Evolutionary conservation across 257 asterid genomes (phyloP).

Genomic region (Primulina tabacum): DNA sequence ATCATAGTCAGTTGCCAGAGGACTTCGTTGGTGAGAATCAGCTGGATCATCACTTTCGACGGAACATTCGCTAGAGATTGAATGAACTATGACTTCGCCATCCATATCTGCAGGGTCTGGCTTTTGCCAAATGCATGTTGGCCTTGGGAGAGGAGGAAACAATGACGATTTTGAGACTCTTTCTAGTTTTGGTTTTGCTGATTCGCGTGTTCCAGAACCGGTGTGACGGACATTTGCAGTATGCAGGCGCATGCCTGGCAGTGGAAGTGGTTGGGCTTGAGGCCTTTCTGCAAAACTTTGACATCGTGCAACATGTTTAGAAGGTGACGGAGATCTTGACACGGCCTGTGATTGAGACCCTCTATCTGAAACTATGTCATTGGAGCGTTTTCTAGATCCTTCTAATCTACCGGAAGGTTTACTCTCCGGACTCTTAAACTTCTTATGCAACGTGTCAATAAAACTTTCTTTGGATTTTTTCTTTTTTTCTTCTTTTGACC

Average conservation of each 20-base stretch:
- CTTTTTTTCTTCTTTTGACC: constrained; percentile 84
- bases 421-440: constrained; percentile 71
- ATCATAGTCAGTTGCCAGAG: constrained; percentile 75
- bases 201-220: constrained; percentile 59
- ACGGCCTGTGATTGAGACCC: constrained; percentile 70
- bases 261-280: constrained; percentile 85
- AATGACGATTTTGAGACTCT: constrained; percentile 57
- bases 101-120: constrained; percentile 70
- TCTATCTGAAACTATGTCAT: constrained; percentile 70
- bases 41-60: constrained; percentile 75
- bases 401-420: constrained; percentile 70
- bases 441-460: constrained; percentile 76
- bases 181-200: constrained; percentile 52
- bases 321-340: constrained; percentile 83
- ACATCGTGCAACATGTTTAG: constrained; percentile 77
- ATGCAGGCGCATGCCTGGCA: constrained; percentile 54
- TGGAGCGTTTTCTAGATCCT: constrained; percentile 66
- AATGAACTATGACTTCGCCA: constrained; percentile 61
- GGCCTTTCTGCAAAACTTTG: constrained; percentile 90
- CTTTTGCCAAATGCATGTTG: constrained; percentile 72
- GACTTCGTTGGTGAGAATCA: constrained; percentile 75
- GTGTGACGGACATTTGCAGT: constrained; percentile 52
- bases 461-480: constrained; percentile 74
- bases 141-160: constrained; percentile 76
- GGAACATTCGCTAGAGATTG: constrained; percentile 82